Conservation (phyloP, 257 asterid species). For the Eustoma russellianum region DNA sequence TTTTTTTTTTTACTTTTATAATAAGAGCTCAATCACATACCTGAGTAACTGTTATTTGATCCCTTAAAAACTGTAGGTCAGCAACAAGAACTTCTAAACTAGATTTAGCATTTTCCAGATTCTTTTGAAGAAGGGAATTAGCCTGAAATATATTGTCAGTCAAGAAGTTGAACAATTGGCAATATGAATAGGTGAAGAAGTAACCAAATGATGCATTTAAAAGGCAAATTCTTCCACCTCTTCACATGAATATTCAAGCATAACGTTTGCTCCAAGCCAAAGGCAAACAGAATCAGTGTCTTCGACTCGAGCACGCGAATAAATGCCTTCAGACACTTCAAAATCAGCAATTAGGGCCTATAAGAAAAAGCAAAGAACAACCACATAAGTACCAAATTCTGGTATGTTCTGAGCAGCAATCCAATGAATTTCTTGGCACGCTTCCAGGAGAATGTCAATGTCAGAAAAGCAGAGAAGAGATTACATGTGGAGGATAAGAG, state of each 20-base stretch:
- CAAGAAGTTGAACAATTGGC: background rate
- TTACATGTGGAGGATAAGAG: no score
- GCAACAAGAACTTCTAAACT: slow-evolving; percentile 83
- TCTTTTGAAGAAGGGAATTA: slow-evolving; percentile 59
- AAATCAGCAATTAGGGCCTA: slow-evolving; percentile 81
- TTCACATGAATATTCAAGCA: slow-evolving; percentile 85
- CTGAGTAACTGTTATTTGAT: slow-evolving; percentile 89
- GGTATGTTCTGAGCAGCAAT: no score
- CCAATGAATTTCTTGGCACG: no score
- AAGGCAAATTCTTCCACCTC: slow-evolving; percentile 40
- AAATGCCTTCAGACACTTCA: slow-evolving; percentile 95
- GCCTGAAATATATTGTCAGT: slow-evolving; percentile 44
- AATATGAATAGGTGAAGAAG: background rate
- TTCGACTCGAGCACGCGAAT: slow-evolving; percentile 71
- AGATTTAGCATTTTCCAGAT: slow-evolving; percentile 80
- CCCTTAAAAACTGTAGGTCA: slow-evolving; percentile 84
- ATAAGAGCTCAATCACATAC: slow-evolving; percentile 15
- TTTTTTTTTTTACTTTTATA: no score
- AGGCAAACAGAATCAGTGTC: slow-evolving; percentile 81
- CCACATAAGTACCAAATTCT: no score
- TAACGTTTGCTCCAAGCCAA: slow-evolving; percentile 98
- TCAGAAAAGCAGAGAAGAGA: no score
- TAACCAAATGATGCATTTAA: slow-evolving; percentile 6
- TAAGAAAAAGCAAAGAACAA: slow-evolving; percentile 6
- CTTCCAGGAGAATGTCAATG: no score